Evolutionary conservation across 106 monocot species (phyloP), one percentile per base, ranked within the genome.

Genomic region (Dendrobium catenatum): DNA sequence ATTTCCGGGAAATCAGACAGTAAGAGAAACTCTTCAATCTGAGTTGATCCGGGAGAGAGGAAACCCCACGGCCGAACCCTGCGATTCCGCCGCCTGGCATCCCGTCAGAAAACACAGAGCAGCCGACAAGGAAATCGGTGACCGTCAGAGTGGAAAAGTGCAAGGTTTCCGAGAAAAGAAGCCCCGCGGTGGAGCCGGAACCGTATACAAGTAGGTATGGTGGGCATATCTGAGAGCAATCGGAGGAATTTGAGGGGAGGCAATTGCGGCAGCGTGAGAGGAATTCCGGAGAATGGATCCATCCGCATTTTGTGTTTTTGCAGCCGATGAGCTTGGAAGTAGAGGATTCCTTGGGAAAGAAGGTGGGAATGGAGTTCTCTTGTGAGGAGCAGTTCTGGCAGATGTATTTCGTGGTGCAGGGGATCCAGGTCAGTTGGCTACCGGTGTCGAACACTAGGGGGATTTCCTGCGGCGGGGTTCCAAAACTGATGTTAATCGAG

Each of bases 361-460:
- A 94, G 37, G 83, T 49, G 51, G 83, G 80, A 27, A 74, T 46
- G 4, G 29, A 33, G 19, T 73, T 9, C 10, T 55, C 40, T 17
- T 70, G 64, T 26, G 85, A 79, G 66, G 82, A 55, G 79, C 96
- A 94, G 75, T 79, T 80, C 22, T 66, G 84, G 87, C 96, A 96
- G 42, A 66, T 22, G 85, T 94, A 96, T 85, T 87, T 86, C 16
- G 44, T 31, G 17, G 94, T 94, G 88, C 93, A 96, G 72, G 96
- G 91, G 22, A 86, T n/a, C 96, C 92, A 96, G 37, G 86, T 79
- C 79, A 94, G 86, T 47, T 83, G 80, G 85, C 87, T 85, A 79
- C 90, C 96, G 78, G 96, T 90, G 89, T 96, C 96, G 55, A 96
- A 80, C 68, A 96, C 83, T 67, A 96, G 79, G 42, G 87, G 81